Conservation (phyloP, 345 rosid genomes). For the Turnera subulata region DNA sequence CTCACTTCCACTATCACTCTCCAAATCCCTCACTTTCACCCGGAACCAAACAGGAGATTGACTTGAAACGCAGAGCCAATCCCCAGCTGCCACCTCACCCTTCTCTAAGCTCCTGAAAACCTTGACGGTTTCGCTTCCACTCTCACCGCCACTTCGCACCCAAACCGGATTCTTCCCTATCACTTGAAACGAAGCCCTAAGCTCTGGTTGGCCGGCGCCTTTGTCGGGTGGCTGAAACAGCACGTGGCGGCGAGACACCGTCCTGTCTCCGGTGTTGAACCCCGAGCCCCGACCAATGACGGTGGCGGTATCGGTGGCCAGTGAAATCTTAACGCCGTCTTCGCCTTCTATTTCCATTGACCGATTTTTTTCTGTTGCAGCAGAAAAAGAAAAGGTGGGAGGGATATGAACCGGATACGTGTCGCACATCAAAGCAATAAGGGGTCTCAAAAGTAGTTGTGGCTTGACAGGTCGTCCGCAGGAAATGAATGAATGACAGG, state of each 20-base stretch:
- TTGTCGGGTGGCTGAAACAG: conserved; percentile 21
- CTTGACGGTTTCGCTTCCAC: conserved; percentile 20
- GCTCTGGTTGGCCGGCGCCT: conserved; percentile 17
- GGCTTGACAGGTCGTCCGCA: too few species aligned
- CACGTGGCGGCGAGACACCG: conserved; percentile 66
- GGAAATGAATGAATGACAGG: too few species aligned
- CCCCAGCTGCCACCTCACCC: conserved; percentile 48
- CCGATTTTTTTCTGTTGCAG: background rate
- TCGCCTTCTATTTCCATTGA: conserved; percentile 66
- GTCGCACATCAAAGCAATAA: too few species aligned
- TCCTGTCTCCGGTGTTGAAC: conserved; percentile 40
- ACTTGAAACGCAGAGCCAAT: conserved; percentile 55
- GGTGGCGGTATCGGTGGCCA: conserved; percentile 23
- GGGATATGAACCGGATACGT: background rate
- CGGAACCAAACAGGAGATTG: conserved; percentile 51
- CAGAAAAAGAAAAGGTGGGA: too few species aligned
- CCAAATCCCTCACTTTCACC: conserved; percentile 31
- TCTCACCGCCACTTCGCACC: conserved; percentile 30
- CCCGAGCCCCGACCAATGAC: conserved; percentile 63
- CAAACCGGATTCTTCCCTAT: conserved; percentile 72
- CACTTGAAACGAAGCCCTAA: conserved; percentile 53
- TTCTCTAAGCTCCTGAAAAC: conserved; percentile 45
- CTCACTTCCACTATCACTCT: conserved; percentile 20
- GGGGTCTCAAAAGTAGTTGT: too few species aligned
- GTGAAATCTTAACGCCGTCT: conserved; percentile 47